Evolutionary conservation across 2,329 filamentous ascomycete genomes (phyloP).

Genomic region (Coniochaeta pulveracea): DNA sequence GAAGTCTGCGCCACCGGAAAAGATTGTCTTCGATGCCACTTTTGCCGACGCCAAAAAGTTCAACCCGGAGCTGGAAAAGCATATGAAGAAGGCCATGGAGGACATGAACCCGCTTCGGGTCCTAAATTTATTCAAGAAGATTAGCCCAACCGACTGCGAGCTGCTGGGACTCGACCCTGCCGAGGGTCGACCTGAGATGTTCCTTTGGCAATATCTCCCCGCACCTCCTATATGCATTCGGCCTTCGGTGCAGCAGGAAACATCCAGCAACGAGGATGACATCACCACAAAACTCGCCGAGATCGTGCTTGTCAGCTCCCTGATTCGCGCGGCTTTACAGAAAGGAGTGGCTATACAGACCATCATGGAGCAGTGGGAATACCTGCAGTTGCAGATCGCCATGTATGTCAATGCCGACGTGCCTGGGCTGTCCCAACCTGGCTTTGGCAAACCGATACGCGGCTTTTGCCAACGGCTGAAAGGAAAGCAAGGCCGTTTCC

Average conservation of each 20-base stretch:
- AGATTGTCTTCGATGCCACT: slow-evolving; percentile 75
- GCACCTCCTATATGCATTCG: slow-evolving; percentile 90
- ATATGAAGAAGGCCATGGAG: slow-evolving; percentile 84
- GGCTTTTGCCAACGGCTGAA: slow-evolving; percentile 94
- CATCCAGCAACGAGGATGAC: slow-evolving; percentile 89
- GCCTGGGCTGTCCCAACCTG: slow-evolving; percentile 80
- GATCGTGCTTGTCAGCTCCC: slow-evolving; percentile 83
- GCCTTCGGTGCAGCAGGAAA: slow-evolving; percentile 87
- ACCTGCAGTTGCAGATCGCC: slow-evolving; percentile 85
- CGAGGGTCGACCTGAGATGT: slow-evolving; percentile 88
- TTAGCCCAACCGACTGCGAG: slow-evolving; percentile 78
- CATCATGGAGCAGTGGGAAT: slow-evolving; percentile 98
- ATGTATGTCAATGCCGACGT: slow-evolving; percentile 98
- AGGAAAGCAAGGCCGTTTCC: slow-evolving; percentile 93
- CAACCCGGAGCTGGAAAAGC: slow-evolving; percentile 78
- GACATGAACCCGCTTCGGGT: slow-evolving; percentile 85
- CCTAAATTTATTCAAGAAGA: slow-evolving; percentile 82
- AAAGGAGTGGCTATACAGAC: slow-evolving; percentile 78
- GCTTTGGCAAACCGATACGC: slow-evolving; percentile 77
- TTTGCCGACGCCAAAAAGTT: slow-evolving; percentile 69
- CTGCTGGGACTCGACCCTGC: slow-evolving; percentile 77
- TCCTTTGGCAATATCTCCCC: slow-evolving; percentile 93
- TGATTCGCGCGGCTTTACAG: slow-evolving; percentile 71
- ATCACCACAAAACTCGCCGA: slow-evolving; percentile 95
- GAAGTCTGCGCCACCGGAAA: slow-evolving; percentile 73